These are phyloP conservation scores for Arachnomyces sp. DNA, from an alignment of 2,329 filamentous ascomycete genomes.

Conservation along the genomic window DNA sequence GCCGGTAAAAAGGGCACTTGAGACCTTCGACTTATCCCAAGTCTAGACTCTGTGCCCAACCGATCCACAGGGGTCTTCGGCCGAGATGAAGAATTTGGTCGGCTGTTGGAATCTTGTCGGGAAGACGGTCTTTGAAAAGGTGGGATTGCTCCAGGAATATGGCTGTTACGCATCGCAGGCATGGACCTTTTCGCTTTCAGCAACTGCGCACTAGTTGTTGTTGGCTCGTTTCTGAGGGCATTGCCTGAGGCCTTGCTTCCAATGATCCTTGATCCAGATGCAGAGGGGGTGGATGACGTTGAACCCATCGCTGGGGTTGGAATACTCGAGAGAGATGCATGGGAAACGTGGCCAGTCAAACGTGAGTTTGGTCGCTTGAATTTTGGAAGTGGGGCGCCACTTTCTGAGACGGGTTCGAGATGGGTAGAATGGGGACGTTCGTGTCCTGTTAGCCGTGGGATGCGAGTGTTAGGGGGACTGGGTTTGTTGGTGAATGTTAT, in stretches of 20 bases:
- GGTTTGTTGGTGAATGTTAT: conserved; percentile 84
- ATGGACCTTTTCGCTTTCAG: conserved; percentile 56
- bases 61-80: conserved; percentile 68
- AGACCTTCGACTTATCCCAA: conserved; percentile 46
- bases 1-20: conserved; percentile 72
- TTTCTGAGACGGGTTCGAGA: conserved; percentile 90
- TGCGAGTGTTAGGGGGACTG: conserved; percentile 54
- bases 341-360: conserved; percentile 56
- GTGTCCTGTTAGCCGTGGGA: conserved; percentile 68
- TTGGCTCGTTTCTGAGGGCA: conserved; percentile 37
- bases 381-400: conserved; percentile 62
- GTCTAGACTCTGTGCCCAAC: conserved; percentile 29
- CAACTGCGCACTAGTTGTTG: conserved; percentile 47
- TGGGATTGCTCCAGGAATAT: conserved; percentile 22
- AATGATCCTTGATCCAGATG: conserved; percentile 56
- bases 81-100: conserved; percentile 33
- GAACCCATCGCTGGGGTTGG: conserved; percentile 55
- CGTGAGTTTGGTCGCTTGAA: conserved; percentile 60
- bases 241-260: conserved; percentile 34
- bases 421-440: conserved; percentile 62
- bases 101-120: conserved; percentile 28
- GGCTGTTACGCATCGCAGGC: conserved; percentile 46
- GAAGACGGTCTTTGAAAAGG: conserved; percentile 32
- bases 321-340: conserved; percentile 61
- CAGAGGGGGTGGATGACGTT: conserved; percentile 49